Base-by-base conservation (phyloP, 768 basidiomycete genomes). In the Russula sp. region DNA sequence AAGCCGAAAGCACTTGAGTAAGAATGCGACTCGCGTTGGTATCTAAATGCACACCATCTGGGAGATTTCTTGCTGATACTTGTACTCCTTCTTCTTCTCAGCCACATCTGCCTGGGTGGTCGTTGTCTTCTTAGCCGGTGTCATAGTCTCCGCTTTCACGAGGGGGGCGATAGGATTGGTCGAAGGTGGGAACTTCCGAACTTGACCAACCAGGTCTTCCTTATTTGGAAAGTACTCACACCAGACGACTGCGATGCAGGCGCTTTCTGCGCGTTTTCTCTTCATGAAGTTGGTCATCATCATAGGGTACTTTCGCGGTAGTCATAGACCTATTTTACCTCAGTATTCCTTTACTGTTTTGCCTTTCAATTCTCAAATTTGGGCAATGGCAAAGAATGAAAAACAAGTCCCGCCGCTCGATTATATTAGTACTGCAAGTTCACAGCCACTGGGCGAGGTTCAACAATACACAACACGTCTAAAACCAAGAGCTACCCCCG, bases 41-140 rank as follows among this genome's bases (percentile, higher is more conserved):
- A 20, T 40, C 14, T 44, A 27, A 31, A 22, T 9, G 66, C 76
- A 40, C 50, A 90, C 91, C 94, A 97, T 97, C 74, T 96, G 93
- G 8, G 91, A 89, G 32, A 97, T 97, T 75, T 97, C 94, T 64
- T 88, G 87, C 1, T 83, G 82, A 72, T 96, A 97, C 67, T 91
- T 92, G 82, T 94, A 95, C 64, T 91, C 89, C 65, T 82, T 72
- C 58, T 67, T 68, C 56, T 62, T 67, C 48, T 68, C 67, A 16
- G 55, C 22, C 10, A 31, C 35, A 44, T 66, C 64, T 27, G 51
- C 50, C 34, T 47, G 18, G 18, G 55, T 3, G 9, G 47, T 58
- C 31, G 60, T 54, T 14, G 61, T 39, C 47, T 66, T 66, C 61
- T 68, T 68, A 16, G 67, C 61, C 39, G 65, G 67, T 37, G 67